phyloP scores from a whole-genome alignment of 176 grass and related monocot genomes.

The Triticum aestivum region IWGSC_CS_RefSeq_v2.1 NC_057812.1:710645282-710645781 shows the following conservation, averaged over 20 bases:
- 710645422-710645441: slow-evolving; percentile 65
- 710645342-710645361: background rate
- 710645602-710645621: background rate
- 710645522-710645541: background rate
- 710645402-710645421: slow-evolving; percentile 55
- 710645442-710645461: slow-evolving; percentile 12
- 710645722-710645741: slow-evolving; percentile 85
- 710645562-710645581: background rate
- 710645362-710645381: slow-evolving; percentile 29
- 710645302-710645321: background rate
- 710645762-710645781: slow-evolving; percentile 76
- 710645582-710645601: background rate
- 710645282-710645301: background rate
- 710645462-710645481: slow-evolving; percentile 9
- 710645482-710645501: slow-evolving; percentile 2
- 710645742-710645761: slow-evolving; percentile 80
- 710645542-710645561: background rate
- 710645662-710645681: background rate
- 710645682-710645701: slow-evolving; percentile 83
- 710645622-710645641: background rate
- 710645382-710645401: slow-evolving; percentile 65
- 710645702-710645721: slow-evolving; percentile 68
- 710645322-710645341: background rate
- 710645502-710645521: background rate
- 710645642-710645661: slow-evolving; percentile 24